Percentiles rank a stretch among this genome's conserved stretches.
Conservation (phyloP, 805 yeast species). For the Yamadazyma insecticola region DNA sequence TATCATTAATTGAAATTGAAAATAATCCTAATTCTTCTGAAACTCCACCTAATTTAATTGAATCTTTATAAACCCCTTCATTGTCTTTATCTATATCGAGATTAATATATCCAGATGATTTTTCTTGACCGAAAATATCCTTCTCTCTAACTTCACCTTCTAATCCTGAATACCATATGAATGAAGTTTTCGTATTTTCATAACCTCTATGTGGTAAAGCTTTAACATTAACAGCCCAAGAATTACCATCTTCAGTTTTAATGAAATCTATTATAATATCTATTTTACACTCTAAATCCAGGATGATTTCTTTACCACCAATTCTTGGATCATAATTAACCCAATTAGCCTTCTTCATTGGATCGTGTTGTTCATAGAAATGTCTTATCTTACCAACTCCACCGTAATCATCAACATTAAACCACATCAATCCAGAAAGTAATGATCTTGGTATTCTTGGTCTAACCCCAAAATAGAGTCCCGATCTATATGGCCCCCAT, state of each 20-base stretch:
- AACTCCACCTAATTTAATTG: constrained; percentile 36
- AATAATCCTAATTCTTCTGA: constrained; percentile 69
- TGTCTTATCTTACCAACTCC: constrained; percentile 63
- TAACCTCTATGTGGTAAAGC: constrained; percentile 57
- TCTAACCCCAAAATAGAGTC: constrained; percentile 78
- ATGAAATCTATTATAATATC: constrained; percentile 68
- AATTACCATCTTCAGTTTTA: constrained; percentile 62
- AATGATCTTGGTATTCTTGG: constrained; percentile 78
- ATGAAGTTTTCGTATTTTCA: constrained; percentile 50
- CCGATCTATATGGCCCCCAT: constrained; percentile 95
- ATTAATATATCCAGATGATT: constrained; percentile 6
- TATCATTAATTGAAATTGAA: constrained; percentile 54
- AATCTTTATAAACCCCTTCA: constrained; percentile 27
- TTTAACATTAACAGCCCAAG: constrained; percentile 75
- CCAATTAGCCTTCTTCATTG: constrained; percentile 78
- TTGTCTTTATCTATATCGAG: constrained; percentile 15
- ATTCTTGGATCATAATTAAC: constrained; percentile 76
- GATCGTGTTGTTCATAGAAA: constrained; percentile 67
- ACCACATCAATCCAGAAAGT: constrained; percentile 85
- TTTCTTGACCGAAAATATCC: constrained; percentile 8
- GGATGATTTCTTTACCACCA: constrained; percentile 79
- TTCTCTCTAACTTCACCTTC: constrained; percentile 45
- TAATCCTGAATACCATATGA: constrained; percentile 75
- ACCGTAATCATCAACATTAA: constrained; percentile 52
- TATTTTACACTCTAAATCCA: constrained; percentile 61